Base-by-base conservation (phyloP, 768 basidiomycete species). In the Russula compacta region DNA sequence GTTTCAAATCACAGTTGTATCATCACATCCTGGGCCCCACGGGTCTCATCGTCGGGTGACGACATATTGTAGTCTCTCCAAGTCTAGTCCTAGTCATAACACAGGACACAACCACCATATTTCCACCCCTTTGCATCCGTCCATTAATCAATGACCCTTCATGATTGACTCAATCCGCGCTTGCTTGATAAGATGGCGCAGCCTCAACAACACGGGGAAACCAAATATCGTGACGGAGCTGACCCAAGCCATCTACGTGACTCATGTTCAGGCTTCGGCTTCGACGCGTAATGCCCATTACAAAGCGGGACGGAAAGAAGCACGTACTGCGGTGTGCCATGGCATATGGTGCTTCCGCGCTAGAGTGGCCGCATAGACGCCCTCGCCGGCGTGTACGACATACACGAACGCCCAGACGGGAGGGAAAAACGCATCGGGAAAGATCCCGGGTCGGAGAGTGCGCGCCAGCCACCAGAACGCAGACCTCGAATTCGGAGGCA, bases 151-250 rank as follows among this genome's bases (percentile, higher is more conserved):
- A 68, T 87, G 73, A 10, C 80, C 79, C 70, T 91, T 92, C 85
- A 87, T 84, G 4, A 92, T 86, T 33, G 87, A 89, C 58, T 88
- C 82, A 46, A 92, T 92, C 2, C 88, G 79, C 15, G 83, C 83
- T 36, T 74, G 72, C 63, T 91, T 86, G 10, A 90, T 80, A 29
- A 81, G 78, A 65, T 72, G 77, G 56, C 81, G 74, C 63, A 91
- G 71, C 63, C 82, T 78, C 10, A 59, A 32, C 76, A 81, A 81
- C 11, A 82, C 75, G 0, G 84, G 83, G 54, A 75, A 76, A 0
- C 89, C 89, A 36, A 78, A 73, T 0, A 79, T 1, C 1, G 84
- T n/a, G 1, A 83, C 82, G 0, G 77, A 66, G 1, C 75, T 29
- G n/a, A 83, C 68, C 70, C 88, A 89, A 24, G 75, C 69, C 3